Percentiles rank a stretch among this genome's conserved stretches.
Evolutionary conservation across 2,329 filamentous ascomycete genomes (phyloP).

Genomic region (Epichloe festucae): DNA sequence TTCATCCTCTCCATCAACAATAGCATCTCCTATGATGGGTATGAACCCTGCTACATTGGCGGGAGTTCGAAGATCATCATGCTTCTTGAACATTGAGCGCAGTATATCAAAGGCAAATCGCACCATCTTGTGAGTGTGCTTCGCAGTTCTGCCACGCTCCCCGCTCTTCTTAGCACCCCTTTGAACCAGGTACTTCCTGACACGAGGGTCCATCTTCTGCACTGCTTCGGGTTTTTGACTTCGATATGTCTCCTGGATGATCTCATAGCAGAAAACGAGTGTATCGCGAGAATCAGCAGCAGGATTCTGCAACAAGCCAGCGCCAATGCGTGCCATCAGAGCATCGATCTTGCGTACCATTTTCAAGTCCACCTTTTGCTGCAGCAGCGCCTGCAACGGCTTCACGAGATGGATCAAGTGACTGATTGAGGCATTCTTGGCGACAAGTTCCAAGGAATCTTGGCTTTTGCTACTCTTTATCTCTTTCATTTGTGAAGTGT

Average conservation of each 20-base stretch:
- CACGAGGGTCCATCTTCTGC: constrained; percentile 45
- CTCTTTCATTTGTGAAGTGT: constrained; percentile 91
- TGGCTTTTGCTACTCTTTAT: constrained; percentile 97
- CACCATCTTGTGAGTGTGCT: constrained; percentile 75
- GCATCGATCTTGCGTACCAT: constrained; percentile 86
- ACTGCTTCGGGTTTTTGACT: constrained; percentile 39
- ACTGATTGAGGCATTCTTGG: constrained; percentile 64
- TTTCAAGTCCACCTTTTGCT: constrained; percentile 71
- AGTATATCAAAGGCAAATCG: constrained; percentile 82
- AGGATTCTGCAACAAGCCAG: constrained; percentile 72
- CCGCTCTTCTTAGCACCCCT: constrained; percentile 64
- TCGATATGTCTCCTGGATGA: constrained; percentile 77
- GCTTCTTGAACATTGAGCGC: constrained; percentile 73
- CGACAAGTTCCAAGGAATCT: constrained; percentile 89
- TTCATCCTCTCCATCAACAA: constrained; percentile 78
- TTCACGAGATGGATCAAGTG: constrained; percentile 63
- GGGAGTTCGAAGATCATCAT: constrained; percentile 66
- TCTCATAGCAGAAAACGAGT: constrained; percentile 88
- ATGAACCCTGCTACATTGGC: constrained; percentile 75
- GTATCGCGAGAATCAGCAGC: constrained; percentile 68
- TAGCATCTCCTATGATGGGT: constrained; percentile 75
- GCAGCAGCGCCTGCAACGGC: constrained; percentile 65
- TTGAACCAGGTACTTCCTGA: constrained; percentile 67
- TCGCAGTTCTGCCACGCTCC: constrained; percentile 58
- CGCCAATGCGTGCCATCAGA: constrained; percentile 67